Conservation (phyloP, 495 filamentous ascomycete species). For the Aspergillus saccharolyticus region DNA sequence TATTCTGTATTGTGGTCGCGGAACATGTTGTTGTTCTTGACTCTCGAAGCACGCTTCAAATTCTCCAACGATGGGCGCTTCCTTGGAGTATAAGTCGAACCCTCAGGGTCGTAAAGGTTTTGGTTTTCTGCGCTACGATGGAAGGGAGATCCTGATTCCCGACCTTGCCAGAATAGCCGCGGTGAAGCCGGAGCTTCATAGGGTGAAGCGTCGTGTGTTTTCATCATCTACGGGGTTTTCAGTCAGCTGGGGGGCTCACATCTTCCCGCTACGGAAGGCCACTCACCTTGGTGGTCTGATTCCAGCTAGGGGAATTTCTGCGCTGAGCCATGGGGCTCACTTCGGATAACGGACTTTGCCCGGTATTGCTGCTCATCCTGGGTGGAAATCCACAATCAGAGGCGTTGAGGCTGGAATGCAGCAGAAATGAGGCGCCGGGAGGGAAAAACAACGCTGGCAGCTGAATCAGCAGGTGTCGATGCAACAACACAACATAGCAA, state of each 20-base stretch:
- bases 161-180: slow-evolving; percentile 80
- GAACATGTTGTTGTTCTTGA: slow-evolving; percentile 96
- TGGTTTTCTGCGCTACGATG: slow-evolving; percentile 65
- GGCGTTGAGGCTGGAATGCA: slow-evolving; percentile 2
- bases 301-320: slow-evolving; percentile 74
- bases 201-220: slow-evolving; percentile 64
- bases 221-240: slow-evolving; percentile 25
- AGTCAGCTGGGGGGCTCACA: slow-evolving; percentile 9
- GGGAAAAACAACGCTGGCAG: slow-evolving; percentile 12
- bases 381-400: slow-evolving; percentile 12
- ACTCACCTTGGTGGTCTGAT: slow-evolving; percentile 59
- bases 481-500: slow-evolving; percentile 8
- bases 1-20: slow-evolving; percentile 86
- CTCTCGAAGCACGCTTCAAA: slow-evolving; percentile 84
- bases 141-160: slow-evolving; percentile 57
- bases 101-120: slow-evolving; percentile 52
- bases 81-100: slow-evolving; percentile 55
- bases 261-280: slow-evolving; percentile 14
- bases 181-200: slow-evolving; percentile 71
- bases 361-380: slow-evolving; percentile 37
- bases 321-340: slow-evolving; percentile 52
- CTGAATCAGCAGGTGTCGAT: slow-evolving; percentile 12
- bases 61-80: slow-evolving; percentile 89
- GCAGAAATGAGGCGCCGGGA: slow-evolving; percentile 7
- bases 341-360: slow-evolving; percentile 50